Percentiles rank a stretch among this genome's conserved stretches.
Evolutionary conservation across 1,284 basidiomycete genomes (phyloP).

Genomic region (Pulchroboletus neoregius): DNA sequence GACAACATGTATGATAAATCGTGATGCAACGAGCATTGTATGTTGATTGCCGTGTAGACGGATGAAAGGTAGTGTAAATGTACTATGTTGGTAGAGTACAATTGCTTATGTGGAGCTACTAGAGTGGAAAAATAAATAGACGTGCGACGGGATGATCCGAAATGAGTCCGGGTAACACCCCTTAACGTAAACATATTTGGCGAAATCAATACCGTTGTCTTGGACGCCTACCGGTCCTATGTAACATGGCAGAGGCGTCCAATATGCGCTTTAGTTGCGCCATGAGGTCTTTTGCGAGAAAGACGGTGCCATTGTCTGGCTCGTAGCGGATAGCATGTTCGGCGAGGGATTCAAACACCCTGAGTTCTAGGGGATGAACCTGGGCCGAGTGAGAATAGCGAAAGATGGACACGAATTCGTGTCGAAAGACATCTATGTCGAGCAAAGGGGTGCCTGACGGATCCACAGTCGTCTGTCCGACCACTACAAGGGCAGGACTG

Average conservation of each 20-base stretch:
- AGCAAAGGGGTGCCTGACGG: conserved; percentile 13
- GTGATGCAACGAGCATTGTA: neutral
- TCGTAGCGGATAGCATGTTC: conserved; percentile 51
- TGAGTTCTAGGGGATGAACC: conserved; percentile 50
- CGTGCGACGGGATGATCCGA: neutral
- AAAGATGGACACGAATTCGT: conserved; percentile 59
- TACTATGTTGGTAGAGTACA: conserved; percentile 18
- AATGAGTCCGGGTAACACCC: neutral
- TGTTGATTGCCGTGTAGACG: neutral
- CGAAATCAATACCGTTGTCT: conserved; percentile 14
- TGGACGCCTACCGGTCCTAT: conserved; percentile 9
- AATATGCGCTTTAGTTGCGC: conserved; percentile 45
- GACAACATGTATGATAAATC: neutral
- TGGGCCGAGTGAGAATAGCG: conserved; percentile 45
- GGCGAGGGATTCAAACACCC: conserved; percentile 52
- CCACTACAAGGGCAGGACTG: conserved; percentile 9
- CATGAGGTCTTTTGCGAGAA: conserved; percentile 56
- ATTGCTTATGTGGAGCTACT: neutral
- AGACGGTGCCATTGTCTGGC: conserved; percentile 59
- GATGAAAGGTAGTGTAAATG: conserved; percentile 1
- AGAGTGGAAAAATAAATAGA: conserved; percentile 1
- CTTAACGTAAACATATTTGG: neutral
- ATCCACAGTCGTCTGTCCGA: conserved; percentile 17
- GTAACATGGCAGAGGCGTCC: conserved; percentile 24
- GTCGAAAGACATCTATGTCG: conserved; percentile 42